Evolutionary conservation across 225 moss, liverwort and hornwort species (phyloP).

Genomic region (Sphagnum contortum): DNA sequence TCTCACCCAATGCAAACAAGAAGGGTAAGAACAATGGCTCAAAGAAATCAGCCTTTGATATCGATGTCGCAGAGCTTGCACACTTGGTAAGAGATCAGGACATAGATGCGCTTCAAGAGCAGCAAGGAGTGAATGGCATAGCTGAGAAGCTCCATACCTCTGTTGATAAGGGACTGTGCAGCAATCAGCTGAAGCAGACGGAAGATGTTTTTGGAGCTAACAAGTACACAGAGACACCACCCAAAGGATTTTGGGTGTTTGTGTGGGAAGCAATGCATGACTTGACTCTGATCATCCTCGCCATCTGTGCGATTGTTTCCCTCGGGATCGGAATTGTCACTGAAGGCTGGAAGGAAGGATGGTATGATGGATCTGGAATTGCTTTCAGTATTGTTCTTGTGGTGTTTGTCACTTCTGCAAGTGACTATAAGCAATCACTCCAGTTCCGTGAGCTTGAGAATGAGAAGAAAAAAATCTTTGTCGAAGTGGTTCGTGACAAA

Average conservation of each 20-base stretch:
- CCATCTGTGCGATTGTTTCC: conserved; percentile 11
- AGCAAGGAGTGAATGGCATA: conserved; percentile 9
- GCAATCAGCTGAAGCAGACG: neutral
- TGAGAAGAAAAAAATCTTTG: conserved; percentile 17
- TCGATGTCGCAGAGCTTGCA: conserved; percentile 2
- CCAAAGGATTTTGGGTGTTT: conserved; percentile 14
- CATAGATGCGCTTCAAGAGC: neutral
- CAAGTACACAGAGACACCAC: conserved; percentile 12
- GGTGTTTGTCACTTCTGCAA: conserved; percentile 16
- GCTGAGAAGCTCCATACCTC: conserved; percentile 8
- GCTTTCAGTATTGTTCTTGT: conserved; percentile 12
- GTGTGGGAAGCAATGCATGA: conserved; percentile 15
- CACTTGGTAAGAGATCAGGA: conserved; percentile 5
- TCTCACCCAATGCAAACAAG: too few species aligned
- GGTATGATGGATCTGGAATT: conserved; percentile 17
- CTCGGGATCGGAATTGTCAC: conserved; percentile 14
- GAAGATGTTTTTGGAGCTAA: conserved; percentile 9
- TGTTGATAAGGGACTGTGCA: conserved; percentile 5
- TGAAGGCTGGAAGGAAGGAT: conserved; percentile 36
- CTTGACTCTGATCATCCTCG: conserved; percentile 10
- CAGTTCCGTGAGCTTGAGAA: conserved; percentile 16
- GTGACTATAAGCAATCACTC: conserved; percentile 13
- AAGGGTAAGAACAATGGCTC: neutral
- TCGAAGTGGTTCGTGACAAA: conserved; percentile 6
- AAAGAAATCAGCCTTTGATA: conserved; percentile 2